phyloP scores from a whole-genome alignment of 306 rosid genomes.

The Lathyrus aphaca region DNA sequence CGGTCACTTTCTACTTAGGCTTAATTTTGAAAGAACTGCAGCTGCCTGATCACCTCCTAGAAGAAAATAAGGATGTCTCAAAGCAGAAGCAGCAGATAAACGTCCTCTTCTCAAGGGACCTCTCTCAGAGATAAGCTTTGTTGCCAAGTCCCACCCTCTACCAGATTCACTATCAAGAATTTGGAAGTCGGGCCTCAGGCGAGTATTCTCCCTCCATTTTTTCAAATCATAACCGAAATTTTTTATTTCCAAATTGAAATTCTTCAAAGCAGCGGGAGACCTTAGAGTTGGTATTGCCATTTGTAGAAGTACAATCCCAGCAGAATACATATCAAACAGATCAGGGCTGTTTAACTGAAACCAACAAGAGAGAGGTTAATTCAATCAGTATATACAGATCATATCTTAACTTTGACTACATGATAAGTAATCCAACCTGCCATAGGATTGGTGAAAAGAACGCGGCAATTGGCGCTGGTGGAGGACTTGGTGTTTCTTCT shows the following conservation, averaged over 20 bases:
- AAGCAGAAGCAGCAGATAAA: conserved; percentile 77
- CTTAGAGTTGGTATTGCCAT: conserved; percentile 89
- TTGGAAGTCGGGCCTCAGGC: conserved; percentile 61
- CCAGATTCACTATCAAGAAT: conserved; percentile 84
- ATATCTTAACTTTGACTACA: conserved; percentile 25
- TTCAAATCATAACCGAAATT: conserved; percentile 71
- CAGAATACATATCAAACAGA: conserved; percentile 93
- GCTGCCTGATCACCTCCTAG: conserved; percentile 94
- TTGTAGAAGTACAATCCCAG: conserved; percentile 92
- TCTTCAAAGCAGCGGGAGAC: conserved; percentile 77
- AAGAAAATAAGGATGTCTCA: conserved; percentile 92
- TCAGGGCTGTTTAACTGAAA: conserved; percentile 91
- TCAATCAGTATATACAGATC: neutral
- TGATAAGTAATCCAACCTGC: conserved; percentile 67
- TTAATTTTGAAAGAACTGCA: conserved; percentile 80
- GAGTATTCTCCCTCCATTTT: conserved; percentile 74
- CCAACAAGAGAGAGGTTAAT: neutral
- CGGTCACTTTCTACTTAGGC: conserved; percentile 60
- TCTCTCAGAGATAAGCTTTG: conserved; percentile 81
- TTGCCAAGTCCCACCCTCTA: conserved; percentile 89
- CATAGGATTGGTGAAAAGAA: conserved; percentile 84
- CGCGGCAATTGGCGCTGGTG: conserved; percentile 93
- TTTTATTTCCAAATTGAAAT: conserved; percentile 77
- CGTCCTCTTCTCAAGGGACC: conserved; percentile 73
- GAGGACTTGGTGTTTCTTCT: conserved; percentile 93